Conservation (phyloP, 2,329 filamentous ascomycete species). For the Huntiella bhutanensis region DNA sequence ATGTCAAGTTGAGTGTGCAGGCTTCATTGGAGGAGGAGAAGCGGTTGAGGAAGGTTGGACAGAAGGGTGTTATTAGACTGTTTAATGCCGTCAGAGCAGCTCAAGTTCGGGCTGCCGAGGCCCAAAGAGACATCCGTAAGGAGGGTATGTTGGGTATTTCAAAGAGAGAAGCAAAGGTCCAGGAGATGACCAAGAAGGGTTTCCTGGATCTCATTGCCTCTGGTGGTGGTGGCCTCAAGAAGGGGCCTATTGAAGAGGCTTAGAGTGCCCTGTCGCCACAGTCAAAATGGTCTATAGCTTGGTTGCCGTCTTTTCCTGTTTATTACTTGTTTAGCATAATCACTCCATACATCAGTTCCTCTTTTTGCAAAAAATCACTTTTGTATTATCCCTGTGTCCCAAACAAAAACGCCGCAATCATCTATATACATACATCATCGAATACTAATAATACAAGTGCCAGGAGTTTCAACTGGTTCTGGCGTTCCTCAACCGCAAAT, state of each 20-base stretch:
- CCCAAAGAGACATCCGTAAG: constrained; percentile 48
- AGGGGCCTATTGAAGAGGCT: constrained; percentile 38
- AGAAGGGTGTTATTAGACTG: constrained; percentile 83
- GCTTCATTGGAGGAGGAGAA: constrained; percentile 47
- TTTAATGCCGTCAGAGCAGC: constrained; percentile 91
- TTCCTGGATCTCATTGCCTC: constrained; percentile 78
- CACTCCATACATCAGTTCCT: too few relatives aligned
- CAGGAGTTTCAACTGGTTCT: not conserved
- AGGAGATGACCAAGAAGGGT: constrained; percentile 92
- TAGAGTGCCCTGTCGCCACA: too few relatives aligned
- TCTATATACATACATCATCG: constrained; percentile 2
- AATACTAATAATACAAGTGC: constrained; percentile 10
- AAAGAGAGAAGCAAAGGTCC: constrained; percentile 69
- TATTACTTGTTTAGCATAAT: too few relatives aligned
- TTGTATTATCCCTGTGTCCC: not conserved
- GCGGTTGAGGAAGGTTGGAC: constrained; percentile 66
- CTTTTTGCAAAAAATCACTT: too few relatives aligned
- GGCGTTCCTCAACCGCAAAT: not conserved
- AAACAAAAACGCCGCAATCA: constrained; percentile 4
- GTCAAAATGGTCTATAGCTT: too few relatives aligned
- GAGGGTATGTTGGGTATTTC: constrained; percentile 61
- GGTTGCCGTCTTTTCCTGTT: too few relatives aligned
- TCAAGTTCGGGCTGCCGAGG: constrained; percentile 71
- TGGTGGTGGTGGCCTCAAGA: constrained; percentile 39
- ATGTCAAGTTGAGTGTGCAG: constrained; percentile 19